Evolutionary conservation across 352 stramenopile genomes (phyloP), one percentile per base, ranked within the genome.

Genomic region (Phytophthora syringae): DNA sequence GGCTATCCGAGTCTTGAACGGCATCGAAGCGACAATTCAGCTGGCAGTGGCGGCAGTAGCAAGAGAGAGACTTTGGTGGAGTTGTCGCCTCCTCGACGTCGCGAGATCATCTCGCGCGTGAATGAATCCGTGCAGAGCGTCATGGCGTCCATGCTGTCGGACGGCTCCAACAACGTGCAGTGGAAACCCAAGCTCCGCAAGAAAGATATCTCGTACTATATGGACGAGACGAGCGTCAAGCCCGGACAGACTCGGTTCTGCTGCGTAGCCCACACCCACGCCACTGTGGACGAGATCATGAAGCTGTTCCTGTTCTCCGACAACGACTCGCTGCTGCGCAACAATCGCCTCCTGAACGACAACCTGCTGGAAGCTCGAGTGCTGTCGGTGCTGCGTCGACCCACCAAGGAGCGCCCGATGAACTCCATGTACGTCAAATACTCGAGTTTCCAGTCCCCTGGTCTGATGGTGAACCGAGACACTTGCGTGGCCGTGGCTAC

Each of bases 241-340:
- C 52, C 64, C 5, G 72, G 69, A 15, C 80, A 86, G 48, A 77
- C 72, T 21, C 60, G 80, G n/a, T 86, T 89, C 63, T 85, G 77
- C 52, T 89, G 80, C 49, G 77, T 85, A 28, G 76, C 52, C 39
- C 70, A 82, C 37, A 77, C 73, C 1, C 51, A 57, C 25, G 77
- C 80, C 3, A 25, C 52, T 2, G 64, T 76, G 28, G 63, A 79
- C 16, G 80, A 89, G 0, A 45, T 89, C 12, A 79, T 89, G 63
- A 49, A 78, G 64, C 68, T 89, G 3, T 89, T 86, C 49, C 49
- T 82, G 10, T 39, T 83, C 32, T 63, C 75, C 12, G 76, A 83
- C 18, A 69, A 63, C 7, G 64, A 79, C 0, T 63, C 72, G 5
- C 54, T 84, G 53, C 48, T 74, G 25, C 67, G 70, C 11, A 82